Evolutionary conservation across 176 grass and related monocot genomes (phyloP).

Genomic region (Lolium rigidum): DNA sequence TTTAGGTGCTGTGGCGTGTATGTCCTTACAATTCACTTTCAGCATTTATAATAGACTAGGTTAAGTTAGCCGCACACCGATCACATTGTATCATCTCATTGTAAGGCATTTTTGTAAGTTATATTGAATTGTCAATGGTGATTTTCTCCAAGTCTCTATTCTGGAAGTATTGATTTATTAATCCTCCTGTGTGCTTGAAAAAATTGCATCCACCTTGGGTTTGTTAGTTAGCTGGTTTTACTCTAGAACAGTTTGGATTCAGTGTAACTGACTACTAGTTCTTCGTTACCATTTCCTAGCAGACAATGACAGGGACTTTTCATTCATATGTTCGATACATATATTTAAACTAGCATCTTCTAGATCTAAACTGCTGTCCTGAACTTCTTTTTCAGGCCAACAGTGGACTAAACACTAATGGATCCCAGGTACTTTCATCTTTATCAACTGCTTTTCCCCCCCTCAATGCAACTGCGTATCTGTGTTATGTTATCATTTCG

Average conservation of each 20-base stretch:
- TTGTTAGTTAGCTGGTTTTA: neutral
- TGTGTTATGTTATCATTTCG: neutral
- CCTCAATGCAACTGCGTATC: neutral
- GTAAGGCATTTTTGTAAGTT: neutral
- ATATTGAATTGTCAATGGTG: neutral
- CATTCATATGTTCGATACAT: neutral
- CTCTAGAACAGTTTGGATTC: neutral
- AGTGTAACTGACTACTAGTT: conserved; percentile 1
- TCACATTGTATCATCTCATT: neutral
- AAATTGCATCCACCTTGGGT: neutral
- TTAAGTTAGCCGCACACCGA: neutral
- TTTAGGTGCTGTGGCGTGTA: neutral
- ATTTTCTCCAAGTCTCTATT: neutral
- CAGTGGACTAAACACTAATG: conserved; percentile 88
- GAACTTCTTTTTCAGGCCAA: conserved; percentile 69
- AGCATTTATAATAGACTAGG: neutral
- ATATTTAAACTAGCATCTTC: neutral
- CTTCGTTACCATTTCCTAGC: neutral
- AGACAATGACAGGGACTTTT: neutral
- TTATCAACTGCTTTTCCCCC: neutral
- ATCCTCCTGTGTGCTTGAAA: neutral
- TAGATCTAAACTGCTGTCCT: conserved; percentile 1
- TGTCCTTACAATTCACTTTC: neutral
- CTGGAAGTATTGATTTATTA: neutral
- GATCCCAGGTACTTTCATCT: conserved; percentile 72